Percentiles rank a stretch among this genome's conserved stretches.
phyloP scores from a whole-genome alignment of 2,329 filamentous ascomycete species.

The Decorospora gaudefroyi region DNA sequence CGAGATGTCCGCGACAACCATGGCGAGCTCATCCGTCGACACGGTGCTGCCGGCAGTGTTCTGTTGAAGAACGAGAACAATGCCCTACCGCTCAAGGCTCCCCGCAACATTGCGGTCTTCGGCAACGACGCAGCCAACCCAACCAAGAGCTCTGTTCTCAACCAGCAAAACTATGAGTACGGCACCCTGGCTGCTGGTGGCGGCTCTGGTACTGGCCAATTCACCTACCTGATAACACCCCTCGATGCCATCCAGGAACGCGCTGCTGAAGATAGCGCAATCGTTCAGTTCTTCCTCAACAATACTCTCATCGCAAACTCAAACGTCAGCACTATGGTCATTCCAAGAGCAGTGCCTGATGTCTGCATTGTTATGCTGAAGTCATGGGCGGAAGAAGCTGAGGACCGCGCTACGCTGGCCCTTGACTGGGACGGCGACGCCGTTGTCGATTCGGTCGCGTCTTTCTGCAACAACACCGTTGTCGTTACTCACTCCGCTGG shows the following conservation, averaged over 20 bases:
- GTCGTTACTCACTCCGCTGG: conserved; percentile 54
- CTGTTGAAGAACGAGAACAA: conserved; percentile 57
- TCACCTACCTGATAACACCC: conserved; percentile 50
- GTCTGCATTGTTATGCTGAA: conserved; percentile 65
- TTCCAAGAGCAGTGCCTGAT: conserved; percentile 46
- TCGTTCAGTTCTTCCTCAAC: conserved; percentile 54
- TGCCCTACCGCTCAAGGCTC: conserved; percentile 58
- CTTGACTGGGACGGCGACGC: conserved; percentile 50
- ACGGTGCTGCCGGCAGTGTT: conserved; percentile 50
- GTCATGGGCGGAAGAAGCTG: conserved; percentile 55
- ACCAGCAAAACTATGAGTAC: conserved; percentile 41
- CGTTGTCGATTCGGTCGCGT: conserved; percentile 54
- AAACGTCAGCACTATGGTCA: conserved; percentile 33
- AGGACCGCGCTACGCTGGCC: conserved; percentile 49
- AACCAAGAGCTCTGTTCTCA: conserved; percentile 52
- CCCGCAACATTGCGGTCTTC: conserved; percentile 55
- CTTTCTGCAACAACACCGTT: conserved; percentile 57
- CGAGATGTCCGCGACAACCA: conserved; percentile 52
- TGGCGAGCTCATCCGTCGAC: conserved; percentile 47
- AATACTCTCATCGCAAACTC: conserved; percentile 48
- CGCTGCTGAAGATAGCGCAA: conserved; percentile 34
- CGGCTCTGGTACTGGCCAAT: conserved; percentile 50
- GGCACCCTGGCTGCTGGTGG: conserved; percentile 53
- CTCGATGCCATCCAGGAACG: conserved; percentile 49
- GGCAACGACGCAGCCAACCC: conserved; percentile 55